Conservation (phyloP, 2,329 filamentous ascomycete genomes). For the Chrysosporium queenslandicum region DNA sequence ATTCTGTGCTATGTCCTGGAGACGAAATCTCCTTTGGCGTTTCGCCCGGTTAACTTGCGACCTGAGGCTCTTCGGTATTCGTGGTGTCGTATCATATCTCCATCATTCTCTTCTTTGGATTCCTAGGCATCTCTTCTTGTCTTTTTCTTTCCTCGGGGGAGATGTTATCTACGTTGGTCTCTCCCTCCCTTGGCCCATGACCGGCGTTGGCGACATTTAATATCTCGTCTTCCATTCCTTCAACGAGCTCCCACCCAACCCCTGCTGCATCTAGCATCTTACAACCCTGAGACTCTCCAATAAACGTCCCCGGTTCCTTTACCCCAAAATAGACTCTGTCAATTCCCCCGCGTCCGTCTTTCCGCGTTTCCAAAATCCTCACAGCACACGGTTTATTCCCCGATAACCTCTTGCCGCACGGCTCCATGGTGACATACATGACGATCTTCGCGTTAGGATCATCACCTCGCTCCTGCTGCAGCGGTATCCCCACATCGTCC, state of each 20-base stretch:
- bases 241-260: slow-evolving; percentile 61
- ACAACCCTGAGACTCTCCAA: slow-evolving; percentile 68
- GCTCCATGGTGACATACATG: slow-evolving; percentile 83
- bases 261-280: slow-evolving; percentile 60
- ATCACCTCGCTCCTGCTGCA: slow-evolving; percentile 5
- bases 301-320: slow-evolving; percentile 81
- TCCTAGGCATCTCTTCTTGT: slow-evolving; percentile 31
- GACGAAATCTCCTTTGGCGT: not conserved
- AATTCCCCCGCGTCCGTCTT: slow-evolving; percentile 41
- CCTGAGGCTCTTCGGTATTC: no score
- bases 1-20: not conserved
- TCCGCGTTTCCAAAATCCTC: slow-evolving; percentile 53
- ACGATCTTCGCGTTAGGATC: slow-evolving; percentile 40
- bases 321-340: slow-evolving; percentile 78
- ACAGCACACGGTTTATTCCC: slow-evolving; percentile 55
- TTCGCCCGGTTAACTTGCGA: no score
- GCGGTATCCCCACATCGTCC: slow-evolving; percentile 34
- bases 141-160: slow-evolving; percentile 31
- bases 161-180: slow-evolving; percentile 32
- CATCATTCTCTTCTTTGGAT: slow-evolving; percentile 42
- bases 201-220: slow-evolving; percentile 72
- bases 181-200: slow-evolving; percentile 41
- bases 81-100: slow-evolving; percentile 20
- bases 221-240: slow-evolving; percentile 71
- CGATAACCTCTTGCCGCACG: slow-evolving; percentile 38